Evolutionary conservation across 2,329 filamentous ascomycete species (phyloP).

Genomic region (Paecilomyces dactylethromorphus): DNA sequence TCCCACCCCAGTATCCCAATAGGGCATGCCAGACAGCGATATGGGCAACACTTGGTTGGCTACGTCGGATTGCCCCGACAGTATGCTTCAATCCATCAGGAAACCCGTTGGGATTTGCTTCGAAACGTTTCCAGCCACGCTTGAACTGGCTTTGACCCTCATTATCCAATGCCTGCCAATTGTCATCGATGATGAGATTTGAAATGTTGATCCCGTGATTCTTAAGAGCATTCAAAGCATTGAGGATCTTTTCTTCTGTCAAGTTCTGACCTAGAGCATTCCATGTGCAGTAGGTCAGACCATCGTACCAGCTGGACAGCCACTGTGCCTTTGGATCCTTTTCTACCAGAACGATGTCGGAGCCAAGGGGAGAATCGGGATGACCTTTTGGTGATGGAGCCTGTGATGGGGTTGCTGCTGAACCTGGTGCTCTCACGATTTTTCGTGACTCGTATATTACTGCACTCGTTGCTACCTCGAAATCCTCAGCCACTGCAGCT

Average conservation of each 20-base stretch:
- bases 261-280: slow-evolving; percentile 81
- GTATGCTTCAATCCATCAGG: slow-evolving; percentile 70
- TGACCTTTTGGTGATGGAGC: slow-evolving; percentile 8
- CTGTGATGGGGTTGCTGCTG: slow-evolving; percentile 6
- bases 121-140: slow-evolving; percentile 69
- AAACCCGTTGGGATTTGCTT: slow-evolving; percentile 74
- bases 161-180: slow-evolving; percentile 75
- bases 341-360: slow-evolving; percentile 37
- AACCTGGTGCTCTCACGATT: slow-evolving; percentile 39
- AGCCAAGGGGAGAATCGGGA: slow-evolving; percentile 25
- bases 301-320: slow-evolving; percentile 86
- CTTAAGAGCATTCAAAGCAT: slow-evolving; percentile 66
- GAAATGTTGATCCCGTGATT: slow-evolving; percentile 68
- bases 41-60: slow-evolving; percentile 67
- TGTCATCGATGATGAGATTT: slow-evolving; percentile 92
- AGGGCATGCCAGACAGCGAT: slow-evolving; percentile 94
- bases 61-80: slow-evolving; percentile 60
- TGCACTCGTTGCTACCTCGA: slow-evolving; percentile 71
- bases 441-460: slow-evolving; percentile 83
- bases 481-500: slow-evolving; percentile 62
- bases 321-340: slow-evolving; percentile 48
- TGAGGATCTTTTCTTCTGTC: slow-evolving; percentile 70
- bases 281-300: slow-evolving; percentile 94
- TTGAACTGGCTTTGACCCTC: slow-evolving; percentile 47
- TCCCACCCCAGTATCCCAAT: slow-evolving; percentile 82